Evolutionary conservation across 2,329 filamentous ascomycete species (phyloP).

Genomic region (Orbilia oligospora): DNA sequence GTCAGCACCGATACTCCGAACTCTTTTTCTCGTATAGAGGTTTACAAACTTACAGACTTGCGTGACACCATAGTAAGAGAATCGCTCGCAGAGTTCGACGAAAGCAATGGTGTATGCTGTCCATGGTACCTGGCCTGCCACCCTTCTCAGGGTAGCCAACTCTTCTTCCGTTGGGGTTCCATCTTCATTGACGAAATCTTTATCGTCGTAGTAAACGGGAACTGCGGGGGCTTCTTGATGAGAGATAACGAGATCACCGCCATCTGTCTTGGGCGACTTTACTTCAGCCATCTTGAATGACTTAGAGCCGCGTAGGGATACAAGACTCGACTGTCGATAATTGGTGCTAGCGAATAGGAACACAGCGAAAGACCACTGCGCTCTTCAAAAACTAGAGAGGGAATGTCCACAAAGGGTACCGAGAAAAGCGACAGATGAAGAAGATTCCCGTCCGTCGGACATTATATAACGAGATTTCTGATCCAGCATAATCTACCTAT

Average conservation of each 20-base stretch:
- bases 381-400: constrained; percentile 31
- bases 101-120: constrained; percentile 73
- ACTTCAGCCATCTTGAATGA: constrained; percentile 38
- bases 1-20: constrained; percentile 1
- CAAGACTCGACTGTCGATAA: neutral
- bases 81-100: constrained; percentile 73
- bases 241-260: constrained; percentile 46
- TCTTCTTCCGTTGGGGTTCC: constrained; percentile 70
- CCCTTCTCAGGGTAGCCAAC: constrained; percentile 70
- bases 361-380: constrained; percentile 22
- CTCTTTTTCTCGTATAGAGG: neutral
- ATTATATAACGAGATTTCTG: constrained; percentile 52
- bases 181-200: constrained; percentile 54
- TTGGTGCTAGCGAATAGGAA: constrained; percentile 1
- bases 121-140: constrained; percentile 72
- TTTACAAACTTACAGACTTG: constrained; percentile 73
- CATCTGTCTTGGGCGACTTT: constrained; percentile 45
- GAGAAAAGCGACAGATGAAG: constrained; percentile 18
- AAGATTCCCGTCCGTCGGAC: constrained; percentile 36
- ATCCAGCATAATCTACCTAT: constrained; percentile 11
- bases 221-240: constrained; percentile 49
- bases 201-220: constrained; percentile 56
- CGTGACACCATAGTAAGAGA: constrained; percentile 74
- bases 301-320: neutral
- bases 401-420: constrained; percentile 11